These are phyloP conservation scores for Aspergillus clavatus DNA, from an alignment of 2,329 filamentous ascomycete genomes.

Conservation along the genomic window DNA sequence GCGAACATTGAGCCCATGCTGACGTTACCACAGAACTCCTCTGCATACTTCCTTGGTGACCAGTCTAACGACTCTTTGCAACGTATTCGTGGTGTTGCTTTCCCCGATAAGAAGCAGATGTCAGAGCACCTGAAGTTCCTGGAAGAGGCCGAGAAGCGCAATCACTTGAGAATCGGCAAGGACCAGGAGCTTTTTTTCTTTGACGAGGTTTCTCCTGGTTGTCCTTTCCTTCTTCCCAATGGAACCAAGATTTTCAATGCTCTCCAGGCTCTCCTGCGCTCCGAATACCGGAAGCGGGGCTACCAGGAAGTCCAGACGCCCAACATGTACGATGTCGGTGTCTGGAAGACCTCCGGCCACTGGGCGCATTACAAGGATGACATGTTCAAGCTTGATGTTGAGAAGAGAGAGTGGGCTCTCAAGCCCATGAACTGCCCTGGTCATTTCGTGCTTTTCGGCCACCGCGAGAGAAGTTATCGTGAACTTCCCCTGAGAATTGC, in stretches of 20 bases:
- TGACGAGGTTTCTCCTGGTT: slow-evolving; percentile 87
- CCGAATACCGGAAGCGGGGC: slow-evolving; percentile 86
- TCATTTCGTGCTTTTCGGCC: slow-evolving; percentile 81
- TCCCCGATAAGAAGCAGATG: slow-evolving; percentile 94
- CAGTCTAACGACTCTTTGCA: slow-evolving; percentile 92
- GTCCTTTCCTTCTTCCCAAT: slow-evolving; percentile 86
- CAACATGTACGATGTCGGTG: slow-evolving; percentile 88
- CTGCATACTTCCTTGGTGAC: slow-evolving; percentile 91
- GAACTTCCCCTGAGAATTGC: slow-evolving; percentile 89
- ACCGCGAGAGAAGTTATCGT: slow-evolving; percentile 78
- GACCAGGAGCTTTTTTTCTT: slow-evolving; percentile 99
- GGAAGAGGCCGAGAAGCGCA: slow-evolving; percentile 95
- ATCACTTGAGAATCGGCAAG: slow-evolving; percentile 87
- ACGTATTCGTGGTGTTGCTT: slow-evolving; percentile 93
- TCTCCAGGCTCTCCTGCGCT: slow-evolving; percentile 71
- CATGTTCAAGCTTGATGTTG: slow-evolving; percentile 80
- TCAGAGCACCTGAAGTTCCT: slow-evolving; percentile 91
- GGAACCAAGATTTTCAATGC: slow-evolving; percentile 92
- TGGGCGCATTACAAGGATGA: slow-evolving; percentile 93
- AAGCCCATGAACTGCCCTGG: slow-evolving; percentile 99
- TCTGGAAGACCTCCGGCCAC: slow-evolving; percentile 94
- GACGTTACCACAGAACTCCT: slow-evolving; percentile 54
- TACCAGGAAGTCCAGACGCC: slow-evolving; percentile 95
- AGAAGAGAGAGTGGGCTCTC: slow-evolving; percentile 78
- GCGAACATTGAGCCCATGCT: slow-evolving; percentile 1